phyloP scores from a whole-genome alignment of 2,329 filamentous ascomycete genomes.

The Passalora sequoiae region DNA sequence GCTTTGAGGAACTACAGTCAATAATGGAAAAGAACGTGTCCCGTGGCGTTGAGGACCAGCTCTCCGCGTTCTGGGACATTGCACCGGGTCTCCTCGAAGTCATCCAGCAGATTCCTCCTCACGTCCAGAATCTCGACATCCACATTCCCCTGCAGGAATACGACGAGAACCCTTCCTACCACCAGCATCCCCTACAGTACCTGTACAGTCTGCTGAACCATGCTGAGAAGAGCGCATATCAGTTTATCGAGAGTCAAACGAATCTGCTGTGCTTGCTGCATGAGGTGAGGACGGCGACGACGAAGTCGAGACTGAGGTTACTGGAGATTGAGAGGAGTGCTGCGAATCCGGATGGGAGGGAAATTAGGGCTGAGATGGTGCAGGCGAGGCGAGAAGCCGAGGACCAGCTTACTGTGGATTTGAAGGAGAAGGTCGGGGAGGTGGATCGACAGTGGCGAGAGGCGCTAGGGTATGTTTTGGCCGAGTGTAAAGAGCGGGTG shows the following conservation, averaged over 20 bases:
- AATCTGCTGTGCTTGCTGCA: conserved; percentile 86
- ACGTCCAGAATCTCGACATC: conserved; percentile 58
- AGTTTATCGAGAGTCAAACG: conserved; percentile 93
- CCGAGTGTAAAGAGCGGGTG: conserved; percentile 67
- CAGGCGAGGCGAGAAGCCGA: conserved; percentile 64
- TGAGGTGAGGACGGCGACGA: conserved; percentile 77
- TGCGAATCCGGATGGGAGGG: conserved; percentile 31
- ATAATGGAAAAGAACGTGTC: conserved; percentile 80
- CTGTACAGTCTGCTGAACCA: conserved; percentile 79
- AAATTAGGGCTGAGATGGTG: conserved; percentile 47
- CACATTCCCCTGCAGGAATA: conserved; percentile 74
- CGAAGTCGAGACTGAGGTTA: conserved; percentile 62
- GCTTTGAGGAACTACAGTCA: conserved; percentile 69
- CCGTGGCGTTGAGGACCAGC: conserved; percentile 82
- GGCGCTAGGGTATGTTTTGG: conserved; percentile 73
- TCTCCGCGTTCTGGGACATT: conserved; percentile 97
- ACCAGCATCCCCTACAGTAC: conserved; percentile 79
- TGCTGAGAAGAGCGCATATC: conserved; percentile 86
- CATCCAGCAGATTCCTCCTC: conserved; percentile 68
- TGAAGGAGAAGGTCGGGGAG: conserved; percentile 88
- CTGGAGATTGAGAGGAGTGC: conserved; percentile 58
- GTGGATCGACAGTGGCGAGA: conserved; percentile 89
- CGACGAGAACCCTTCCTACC: conserved; percentile 79
- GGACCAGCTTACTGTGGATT: conserved; percentile 67
- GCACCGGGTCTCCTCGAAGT: conserved; percentile 74